Conservation (phyloP, 495 filamentous ascomycete species). For the Rostrohypoxylon terebratum region DNA sequence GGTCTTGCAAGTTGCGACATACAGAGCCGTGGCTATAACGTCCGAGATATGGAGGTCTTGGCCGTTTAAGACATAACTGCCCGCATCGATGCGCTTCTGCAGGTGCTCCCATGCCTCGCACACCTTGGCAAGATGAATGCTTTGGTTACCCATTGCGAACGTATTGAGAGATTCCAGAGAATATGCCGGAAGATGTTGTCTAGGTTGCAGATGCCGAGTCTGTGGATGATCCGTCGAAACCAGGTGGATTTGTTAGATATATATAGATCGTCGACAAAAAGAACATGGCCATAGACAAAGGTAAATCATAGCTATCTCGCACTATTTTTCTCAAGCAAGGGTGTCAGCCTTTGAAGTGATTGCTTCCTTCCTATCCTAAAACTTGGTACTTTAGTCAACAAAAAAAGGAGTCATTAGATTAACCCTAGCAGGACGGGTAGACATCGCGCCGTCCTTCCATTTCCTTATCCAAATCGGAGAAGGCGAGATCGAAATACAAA, state of each 20-base stretch:
- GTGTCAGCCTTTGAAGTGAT: slow-evolving; percentile 1
- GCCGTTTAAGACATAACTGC: slow-evolving; percentile 34
- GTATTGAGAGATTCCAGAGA: background rate
- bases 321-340: background rate
- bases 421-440: background rate
- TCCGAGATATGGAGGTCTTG: slow-evolving; percentile 43
- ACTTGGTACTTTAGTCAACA: background rate
- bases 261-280: slow-evolving; percentile 24
- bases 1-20: slow-evolving; percentile 18
- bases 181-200: slow-evolving; percentile 1
- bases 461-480: background rate
- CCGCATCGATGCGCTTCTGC: slow-evolving; percentile 36
- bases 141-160: slow-evolving; percentile 35
- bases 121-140: slow-evolving; percentile 39
- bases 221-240: background rate
- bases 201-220: background rate
- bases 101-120: slow-evolving; percentile 43
- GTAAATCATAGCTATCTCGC: background rate
- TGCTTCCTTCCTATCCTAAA: background rate
- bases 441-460: background rate
- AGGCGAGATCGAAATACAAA: slow-evolving; percentile 1
- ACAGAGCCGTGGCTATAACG: slow-evolving; percentile 47
- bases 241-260: slow-evolving; percentile 2
- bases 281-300: slow-evolving; percentile 8
- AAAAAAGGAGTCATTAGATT: slow-evolving; percentile 3